These are phyloP conservation scores for Wickerhamomyces queroliae DNA, from an alignment of 805 yeast species.

Conservation along the genomic window DNA sequence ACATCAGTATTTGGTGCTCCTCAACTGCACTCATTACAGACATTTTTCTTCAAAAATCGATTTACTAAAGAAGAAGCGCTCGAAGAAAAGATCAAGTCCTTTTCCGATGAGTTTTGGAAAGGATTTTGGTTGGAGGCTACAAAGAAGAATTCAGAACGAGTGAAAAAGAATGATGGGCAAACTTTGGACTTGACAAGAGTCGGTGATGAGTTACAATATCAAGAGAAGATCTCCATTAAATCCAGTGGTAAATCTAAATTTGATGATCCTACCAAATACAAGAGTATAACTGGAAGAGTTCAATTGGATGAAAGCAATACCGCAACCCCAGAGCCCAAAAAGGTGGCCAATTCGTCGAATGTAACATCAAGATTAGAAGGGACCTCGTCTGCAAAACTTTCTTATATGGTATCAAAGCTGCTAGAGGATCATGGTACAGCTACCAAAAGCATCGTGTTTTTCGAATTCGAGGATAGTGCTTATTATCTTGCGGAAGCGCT, in stretches of 20 bases:
- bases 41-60: slow-evolving; percentile 47
- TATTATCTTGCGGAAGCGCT: slow-evolving; percentile 59
- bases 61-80: slow-evolving; percentile 30
- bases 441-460: slow-evolving; percentile 56
- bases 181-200: slow-evolving; percentile 23
- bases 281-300: slow-evolving; percentile 8
- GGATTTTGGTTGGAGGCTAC: slow-evolving; percentile 42
- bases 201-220: slow-evolving; percentile 15
- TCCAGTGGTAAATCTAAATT: slow-evolving; percentile 5
- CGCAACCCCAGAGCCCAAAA: slow-evolving; percentile 7
- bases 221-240: slow-evolving; percentile 13
- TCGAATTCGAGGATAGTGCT: slow-evolving; percentile 68
- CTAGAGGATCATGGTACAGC: slow-evolving; percentile 43
- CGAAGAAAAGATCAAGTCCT: slow-evolving; percentile 25
- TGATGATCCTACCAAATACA: slow-evolving; percentile 8
- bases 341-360: not conserved
- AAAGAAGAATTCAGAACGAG: slow-evolving; percentile 30
- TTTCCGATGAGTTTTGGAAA: slow-evolving; percentile 44
- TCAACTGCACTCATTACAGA: slow-evolving; percentile 45
- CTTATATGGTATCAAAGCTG: slow-evolving; percentile 50
- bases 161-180: slow-evolving; percentile 31
- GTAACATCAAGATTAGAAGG: slow-evolving; percentile 41
- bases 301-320: not conserved
- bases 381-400: slow-evolving; percentile 57
- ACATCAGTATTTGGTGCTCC: slow-evolving; percentile 54